A percentile compares a stretch with the other conserved stretches of the same genome.
phyloP scores from a whole-genome alignment of 2,329 filamentous ascomycete species.

The Colletotrichum karsti region DNA sequence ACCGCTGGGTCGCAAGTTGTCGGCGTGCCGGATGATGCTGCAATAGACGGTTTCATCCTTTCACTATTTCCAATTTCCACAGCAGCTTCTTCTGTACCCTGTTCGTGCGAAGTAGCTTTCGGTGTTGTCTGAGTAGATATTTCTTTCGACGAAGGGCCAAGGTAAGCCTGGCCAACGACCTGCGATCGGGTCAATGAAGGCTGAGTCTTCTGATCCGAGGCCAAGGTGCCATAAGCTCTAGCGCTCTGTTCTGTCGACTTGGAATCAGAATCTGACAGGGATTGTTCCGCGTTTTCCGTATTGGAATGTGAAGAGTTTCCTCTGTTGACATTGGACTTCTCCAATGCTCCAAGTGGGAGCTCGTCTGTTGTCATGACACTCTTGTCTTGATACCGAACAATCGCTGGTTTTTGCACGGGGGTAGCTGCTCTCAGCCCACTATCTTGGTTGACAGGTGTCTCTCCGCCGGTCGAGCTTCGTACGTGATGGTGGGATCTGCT shows the following conservation, averaged over 20 bases:
- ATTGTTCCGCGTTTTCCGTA: background rate
- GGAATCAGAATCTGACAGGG: background rate
- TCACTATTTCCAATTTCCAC: too few relatives aligned
- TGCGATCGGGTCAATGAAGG: background rate
- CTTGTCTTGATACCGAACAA: slow-evolving; percentile 32
- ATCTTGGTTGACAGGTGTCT: background rate
- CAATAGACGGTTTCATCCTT: too few relatives aligned
- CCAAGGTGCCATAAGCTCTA: too few relatives aligned
- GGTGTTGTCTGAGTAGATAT: background rate
- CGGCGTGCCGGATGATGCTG: too few relatives aligned
- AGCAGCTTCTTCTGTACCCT: too few relatives aligned
- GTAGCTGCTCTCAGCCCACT: too few relatives aligned
- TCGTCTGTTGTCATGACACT: slow-evolving; percentile 18
- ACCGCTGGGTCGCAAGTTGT: too few relatives aligned
- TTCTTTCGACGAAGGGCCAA: background rate
- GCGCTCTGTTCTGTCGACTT: too few relatives aligned
- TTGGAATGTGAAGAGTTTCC: too few relatives aligned
- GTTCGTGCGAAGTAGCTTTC: background rate
- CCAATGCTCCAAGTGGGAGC: background rate
- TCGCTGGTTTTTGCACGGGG: background rate
- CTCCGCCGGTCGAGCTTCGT: background rate
- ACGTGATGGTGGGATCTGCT: background rate
- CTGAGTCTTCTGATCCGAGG: background rate
- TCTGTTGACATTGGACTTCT: slow-evolving; percentile 2
- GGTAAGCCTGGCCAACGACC: background rate